A percentile compares a stretch with the other conserved stretches of the same genome.
Evolutionary conservation across 2,329 filamentous ascomycete species (phyloP).

Genomic region (Neopestalotiopsis sp.): DNA sequence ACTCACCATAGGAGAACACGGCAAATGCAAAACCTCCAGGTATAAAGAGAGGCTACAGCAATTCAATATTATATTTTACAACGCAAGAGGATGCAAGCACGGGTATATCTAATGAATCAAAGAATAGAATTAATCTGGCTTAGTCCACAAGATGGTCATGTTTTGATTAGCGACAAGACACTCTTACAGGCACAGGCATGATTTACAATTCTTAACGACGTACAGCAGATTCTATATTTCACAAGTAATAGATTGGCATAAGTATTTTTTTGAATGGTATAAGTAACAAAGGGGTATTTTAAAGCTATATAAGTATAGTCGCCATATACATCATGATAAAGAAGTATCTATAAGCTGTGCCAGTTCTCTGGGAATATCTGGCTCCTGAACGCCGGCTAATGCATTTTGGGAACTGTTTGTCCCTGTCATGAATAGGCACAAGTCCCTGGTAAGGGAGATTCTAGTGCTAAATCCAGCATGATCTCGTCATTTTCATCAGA

Average conservation of each 20-base stretch:
- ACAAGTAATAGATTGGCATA: background rate
- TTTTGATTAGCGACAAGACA: too few relatives aligned
- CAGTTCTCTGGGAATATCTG: background rate
- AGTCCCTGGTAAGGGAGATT: background rate
- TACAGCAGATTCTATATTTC: background rate
- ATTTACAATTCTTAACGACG: too few relatives aligned
- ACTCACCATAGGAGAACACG: background rate
- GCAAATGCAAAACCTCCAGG: background rate
- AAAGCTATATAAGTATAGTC: background rate
- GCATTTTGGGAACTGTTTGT: background rate
- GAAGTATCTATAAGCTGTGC: background rate
- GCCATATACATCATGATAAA: conserved; percentile 4
- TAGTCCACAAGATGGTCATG: too few relatives aligned
- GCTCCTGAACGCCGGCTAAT: conserved; percentile 3
- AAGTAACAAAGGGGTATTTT: conserved; percentile 15
- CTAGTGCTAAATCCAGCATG: background rate
- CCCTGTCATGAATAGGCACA: background rate
- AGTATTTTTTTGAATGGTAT: background rate
- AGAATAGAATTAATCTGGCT: too few relatives aligned
- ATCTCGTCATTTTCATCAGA: background rate
- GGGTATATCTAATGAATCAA: too few relatives aligned
- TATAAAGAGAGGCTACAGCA: too few relatives aligned
- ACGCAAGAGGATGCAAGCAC: too few relatives aligned
- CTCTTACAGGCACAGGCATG: too few relatives aligned
- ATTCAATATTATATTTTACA: too few relatives aligned